Evolutionary conservation across 2,329 filamentous ascomycete species (phyloP).

Genomic region (Phaeosphaeria sp.): DNA sequence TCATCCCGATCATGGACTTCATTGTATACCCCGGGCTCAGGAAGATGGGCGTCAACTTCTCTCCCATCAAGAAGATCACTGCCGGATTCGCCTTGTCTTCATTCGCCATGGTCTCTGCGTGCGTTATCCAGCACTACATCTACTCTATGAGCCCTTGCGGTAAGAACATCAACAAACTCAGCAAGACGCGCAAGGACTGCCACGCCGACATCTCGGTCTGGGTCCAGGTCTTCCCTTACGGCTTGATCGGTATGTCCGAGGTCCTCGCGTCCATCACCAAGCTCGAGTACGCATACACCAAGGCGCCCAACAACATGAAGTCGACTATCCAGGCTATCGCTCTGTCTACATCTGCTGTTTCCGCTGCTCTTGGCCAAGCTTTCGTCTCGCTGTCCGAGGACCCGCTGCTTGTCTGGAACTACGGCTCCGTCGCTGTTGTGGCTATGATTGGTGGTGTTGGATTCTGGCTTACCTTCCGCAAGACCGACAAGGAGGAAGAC

Average conservation of each 20-base stretch:
- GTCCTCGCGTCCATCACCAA: slow-evolving; percentile 73
- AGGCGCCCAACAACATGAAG: slow-evolving; percentile 68
- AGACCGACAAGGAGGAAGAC: slow-evolving; percentile 42
- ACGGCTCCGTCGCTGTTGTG: slow-evolving; percentile 40
- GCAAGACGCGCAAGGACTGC: slow-evolving; percentile 51
- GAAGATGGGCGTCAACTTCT: slow-evolving; percentile 69
- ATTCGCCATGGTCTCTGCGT: slow-evolving; percentile 66
- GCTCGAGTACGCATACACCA: slow-evolving; percentile 64
- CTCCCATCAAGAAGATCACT: slow-evolving; percentile 78
- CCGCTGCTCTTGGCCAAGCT: slow-evolving; percentile 40
- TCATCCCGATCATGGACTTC: slow-evolving; percentile 66
- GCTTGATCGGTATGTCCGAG: slow-evolving; percentile 65
- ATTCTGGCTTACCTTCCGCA: slow-evolving; percentile 43
- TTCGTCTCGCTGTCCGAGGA: slow-evolving; percentile 42
- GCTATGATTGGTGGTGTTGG: slow-evolving; percentile 37
- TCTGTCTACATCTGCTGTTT: slow-evolving; percentile 45
- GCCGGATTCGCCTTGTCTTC: slow-evolving; percentile 71
- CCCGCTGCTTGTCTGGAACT: slow-evolving; percentile 43
- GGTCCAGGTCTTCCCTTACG: slow-evolving; percentile 61
- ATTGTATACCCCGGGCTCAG: slow-evolving; percentile 74
- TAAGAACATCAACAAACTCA: slow-evolving; percentile 35
- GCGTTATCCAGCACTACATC: slow-evolving; percentile 64
- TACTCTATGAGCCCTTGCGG: slow-evolving; percentile 41
- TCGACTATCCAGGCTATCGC: slow-evolving; percentile 46
- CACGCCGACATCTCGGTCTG: slow-evolving; percentile 60